Base-by-base conservation (phyloP, 768 basidiomycete species). In the Trichaptum fuscoviolaceum region DNA sequence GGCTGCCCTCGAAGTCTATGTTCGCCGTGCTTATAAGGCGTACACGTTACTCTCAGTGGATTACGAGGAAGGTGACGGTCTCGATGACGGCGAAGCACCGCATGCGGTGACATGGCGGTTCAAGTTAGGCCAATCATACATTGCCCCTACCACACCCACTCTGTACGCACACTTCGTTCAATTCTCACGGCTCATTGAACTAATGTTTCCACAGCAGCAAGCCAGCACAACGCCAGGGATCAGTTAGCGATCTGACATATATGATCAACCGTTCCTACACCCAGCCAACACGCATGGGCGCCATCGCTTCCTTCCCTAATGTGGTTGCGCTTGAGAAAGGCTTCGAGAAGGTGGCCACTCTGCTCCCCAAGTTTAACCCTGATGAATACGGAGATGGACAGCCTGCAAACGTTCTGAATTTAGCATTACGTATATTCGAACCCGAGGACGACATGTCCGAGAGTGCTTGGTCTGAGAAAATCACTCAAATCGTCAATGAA, bases 1-100 rank as follows among this genome's bases (percentile, higher is more conserved):
- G 93, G 96, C 96, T 77, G 91, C 96, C 10, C 88, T 97, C 62
- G 96, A 99, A 77, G 95, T 96, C 26, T 99, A 99, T 73, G 85
- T 98, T 67, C 89, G 96, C 65, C 93, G 96, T 69, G 95, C 94
- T 7, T 99, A 99, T 79, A 89, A 91, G 69, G 96, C 94, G 4
- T 99, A 99, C 79, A 89, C 87, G 24, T 77, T 99, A 58, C 82
- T 97, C 63, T 93, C 93, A 35, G 84, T 99, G 67, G 96, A 99
- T 75, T 95, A 96, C 75, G 95, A 98, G 73, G 93, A 95, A 75
- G 96, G 94, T 4, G 92, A 96, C 72, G 84, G 86, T 23, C 74
- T 85, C 23, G 94, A 94, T 70, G 92, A 93, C 68, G 92, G 90
- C 34, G 93, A 95, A 67, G 84, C 85, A 2, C 90, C 92, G 15